Evolutionary conservation across 495 filamentous ascomycete genomes (phyloP), one percentile per base, ranked within the genome.

Genomic region (Aspergillus incahuasiensis): DNA sequence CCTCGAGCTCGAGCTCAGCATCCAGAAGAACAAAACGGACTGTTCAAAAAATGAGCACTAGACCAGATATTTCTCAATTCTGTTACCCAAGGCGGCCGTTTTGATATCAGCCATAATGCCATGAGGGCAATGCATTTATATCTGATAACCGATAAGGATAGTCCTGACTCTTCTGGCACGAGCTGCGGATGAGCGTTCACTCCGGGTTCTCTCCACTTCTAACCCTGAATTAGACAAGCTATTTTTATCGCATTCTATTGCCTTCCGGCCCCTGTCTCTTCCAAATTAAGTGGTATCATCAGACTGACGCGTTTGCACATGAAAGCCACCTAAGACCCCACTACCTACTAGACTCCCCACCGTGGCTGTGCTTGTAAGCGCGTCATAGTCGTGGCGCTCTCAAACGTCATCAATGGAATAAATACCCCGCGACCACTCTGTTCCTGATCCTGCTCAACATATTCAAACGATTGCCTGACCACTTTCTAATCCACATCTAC

Each of bases 1-100:
- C 56, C 71, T 95, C 25, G 91, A 95, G 62, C 70, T 95, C 28
- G 91, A 95, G 62, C 61, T 59, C 15, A 61, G 53, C 8, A 32
- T 73, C 48, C 70, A 68, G 57, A 67, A 66, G n/a, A 62, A 63
- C 40, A 61, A 60, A 21, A 54, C 62, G 12, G 35, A 52, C 7
- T 49, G 55, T 39, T 38, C 52, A 34, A 18, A 6, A 6, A 20
- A 41, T 6, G n/a, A n/a, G n/a, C n/a, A n/a, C n/a, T n/a, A n/a
- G n/a, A n/a, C n/a, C n/a, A n/a, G n/a, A n/a, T n/a, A n/a, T n/a
- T n/a, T n/a, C n/a, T n/a, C n/a, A n/a, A n/a, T n/a, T n/a, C n/a
- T n/a, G n/a, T n/a, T n/a, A n/a, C n/a, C n/a, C n/a, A n/a, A n/a
- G n/a, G n/a, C n/a, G n/a, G n/a, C n/a, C n/a, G n/a, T n/a, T n/a